These are phyloP conservation scores for Kokia cookei DNA, from an alignment of 441 rosid genomes.

Conservation along the genomic window DNA sequence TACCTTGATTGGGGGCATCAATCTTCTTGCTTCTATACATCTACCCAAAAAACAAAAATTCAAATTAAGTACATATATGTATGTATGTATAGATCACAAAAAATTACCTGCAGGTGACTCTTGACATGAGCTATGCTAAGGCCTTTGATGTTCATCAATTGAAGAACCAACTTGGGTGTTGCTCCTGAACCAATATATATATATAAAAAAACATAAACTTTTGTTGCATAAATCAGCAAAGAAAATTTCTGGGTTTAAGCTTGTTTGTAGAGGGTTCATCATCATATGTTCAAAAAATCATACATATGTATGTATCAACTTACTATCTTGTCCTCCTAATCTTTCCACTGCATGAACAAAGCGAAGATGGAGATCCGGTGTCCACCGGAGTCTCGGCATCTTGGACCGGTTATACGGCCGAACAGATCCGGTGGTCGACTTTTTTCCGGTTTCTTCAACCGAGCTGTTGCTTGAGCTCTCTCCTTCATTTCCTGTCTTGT, in stretches of 20 bases:
- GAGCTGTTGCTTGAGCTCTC: slow-evolving; percentile 56
- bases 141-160: slow-evolving; percentile 79
- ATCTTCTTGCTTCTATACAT: slow-evolving; percentile 91
- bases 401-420: slow-evolving; percentile 79
- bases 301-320: slow-evolving; percentile 6
- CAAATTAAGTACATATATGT: too few relatives aligned
- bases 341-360: slow-evolving; percentile 84
- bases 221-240: background rate
- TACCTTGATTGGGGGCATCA: slow-evolving; percentile 64
- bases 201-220: background rate
- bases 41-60: slow-evolving; percentile 20
- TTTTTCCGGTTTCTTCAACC: slow-evolving; percentile 39
- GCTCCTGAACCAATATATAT: slow-evolving; percentile 47
- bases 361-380: slow-evolving; percentile 90
- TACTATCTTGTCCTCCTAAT: slow-evolving; percentile 73
- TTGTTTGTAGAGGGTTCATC: background rate
- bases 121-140: slow-evolving; percentile 93
- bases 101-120: slow-evolving; percentile 86
- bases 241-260: background rate
- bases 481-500: slow-evolving; percentile 23
- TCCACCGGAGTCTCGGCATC: slow-evolving; percentile 87
- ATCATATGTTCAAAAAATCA: background rate
- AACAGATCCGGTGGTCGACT: slow-evolving; percentile 45
- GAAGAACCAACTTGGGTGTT: slow-evolving; percentile 89
- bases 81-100: background rate